phyloP scores from a whole-genome alignment of 1,139 yeast species.

The Pichia cactophila region DNA sequence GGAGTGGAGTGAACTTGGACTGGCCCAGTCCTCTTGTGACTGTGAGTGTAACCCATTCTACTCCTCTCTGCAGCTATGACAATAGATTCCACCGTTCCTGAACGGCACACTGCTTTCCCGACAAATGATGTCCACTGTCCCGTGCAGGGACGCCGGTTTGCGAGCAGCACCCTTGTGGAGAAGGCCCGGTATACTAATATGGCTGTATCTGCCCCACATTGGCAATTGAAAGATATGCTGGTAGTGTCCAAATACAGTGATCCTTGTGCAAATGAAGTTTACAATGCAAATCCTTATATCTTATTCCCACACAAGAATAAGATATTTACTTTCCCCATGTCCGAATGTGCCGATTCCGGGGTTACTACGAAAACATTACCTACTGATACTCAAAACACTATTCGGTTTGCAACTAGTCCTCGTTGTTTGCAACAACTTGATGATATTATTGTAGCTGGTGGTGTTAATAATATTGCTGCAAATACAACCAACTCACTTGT shows the following conservation, averaged over 20 bases:
- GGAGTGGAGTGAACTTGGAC: too few relatives aligned
- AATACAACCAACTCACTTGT: neutral
- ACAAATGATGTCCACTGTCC: neutral
- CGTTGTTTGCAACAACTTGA: slow-evolving; percentile 59
- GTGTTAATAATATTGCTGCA: slow-evolving; percentile 33
- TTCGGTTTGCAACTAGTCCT: slow-evolving; percentile 51
- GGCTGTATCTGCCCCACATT: slow-evolving; percentile 38
- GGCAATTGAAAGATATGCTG: slow-evolving; percentile 81
- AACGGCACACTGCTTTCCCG: neutral
- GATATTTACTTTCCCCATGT: slow-evolving; percentile 32
- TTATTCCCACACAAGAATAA: slow-evolving; percentile 43
- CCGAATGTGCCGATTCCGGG: neutral
- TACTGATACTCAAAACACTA: slow-evolving; percentile 3
- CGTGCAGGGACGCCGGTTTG: neutral
- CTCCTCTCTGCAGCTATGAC: neutral
- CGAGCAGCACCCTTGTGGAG: neutral
- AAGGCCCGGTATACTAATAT: slow-evolving; percentile 11
- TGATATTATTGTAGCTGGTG: slow-evolving; percentile 63
- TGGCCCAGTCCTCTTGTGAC: neutral
- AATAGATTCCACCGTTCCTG: neutral
- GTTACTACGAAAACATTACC: neutral
- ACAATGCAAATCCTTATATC: slow-evolving; percentile 17
- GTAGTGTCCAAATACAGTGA: slow-evolving; percentile 34
- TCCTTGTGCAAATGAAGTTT: neutral
- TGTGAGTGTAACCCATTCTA: neutral